These are phyloP conservation scores for Blastobotrys parvus DNA, from an alignment of 805 yeast species.

Conservation along the genomic window DNA sequence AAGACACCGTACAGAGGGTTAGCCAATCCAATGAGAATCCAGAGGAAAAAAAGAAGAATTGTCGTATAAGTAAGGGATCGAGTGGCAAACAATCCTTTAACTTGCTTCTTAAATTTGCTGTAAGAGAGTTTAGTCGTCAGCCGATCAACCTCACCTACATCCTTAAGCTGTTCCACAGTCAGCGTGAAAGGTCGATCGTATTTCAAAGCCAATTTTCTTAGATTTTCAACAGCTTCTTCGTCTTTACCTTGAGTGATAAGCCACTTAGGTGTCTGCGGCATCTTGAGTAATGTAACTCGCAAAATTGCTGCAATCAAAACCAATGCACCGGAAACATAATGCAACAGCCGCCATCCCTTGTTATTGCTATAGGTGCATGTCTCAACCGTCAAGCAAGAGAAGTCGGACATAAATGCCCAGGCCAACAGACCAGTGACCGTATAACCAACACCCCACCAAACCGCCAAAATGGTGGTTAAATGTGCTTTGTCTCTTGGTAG, in stretches of 20 bases:
- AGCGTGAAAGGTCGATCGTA: conserved; percentile 35
- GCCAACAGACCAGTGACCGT: conserved; percentile 42
- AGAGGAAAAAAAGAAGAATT: conserved; percentile 37
- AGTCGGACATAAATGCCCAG: conserved; percentile 47
- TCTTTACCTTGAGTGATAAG: conserved; percentile 45
- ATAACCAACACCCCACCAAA: conserved; percentile 59
- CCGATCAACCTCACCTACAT: conserved; percentile 32
- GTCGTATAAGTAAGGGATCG: conserved; percentile 37
- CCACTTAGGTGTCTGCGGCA: conserved; percentile 50
- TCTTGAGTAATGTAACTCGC: conserved; percentile 36
- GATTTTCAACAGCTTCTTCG: conserved; percentile 36
- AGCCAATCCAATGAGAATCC: conserved; percentile 52
- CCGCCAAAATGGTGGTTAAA: conserved; percentile 43
- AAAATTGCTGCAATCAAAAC: conserved; percentile 41
- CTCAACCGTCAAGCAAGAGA: conserved; percentile 33
- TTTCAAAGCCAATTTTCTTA: conserved; percentile 41
- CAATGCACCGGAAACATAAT: conserved; percentile 45
- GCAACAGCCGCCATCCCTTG: conserved; percentile 56
- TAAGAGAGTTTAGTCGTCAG: too few species aligned
- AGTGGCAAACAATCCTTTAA: conserved; percentile 44
- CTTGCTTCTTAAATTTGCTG: too few species aligned
- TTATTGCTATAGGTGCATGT: conserved; percentile 39
- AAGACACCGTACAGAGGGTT: conserved; percentile 50
- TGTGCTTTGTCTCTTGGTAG: conserved; percentile 43
- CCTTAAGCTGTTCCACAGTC: conserved; percentile 40